phyloP scores from a whole-genome alignment of 1,284 basidiomycete species.

The Marasmius tenuissimus region DNA sequence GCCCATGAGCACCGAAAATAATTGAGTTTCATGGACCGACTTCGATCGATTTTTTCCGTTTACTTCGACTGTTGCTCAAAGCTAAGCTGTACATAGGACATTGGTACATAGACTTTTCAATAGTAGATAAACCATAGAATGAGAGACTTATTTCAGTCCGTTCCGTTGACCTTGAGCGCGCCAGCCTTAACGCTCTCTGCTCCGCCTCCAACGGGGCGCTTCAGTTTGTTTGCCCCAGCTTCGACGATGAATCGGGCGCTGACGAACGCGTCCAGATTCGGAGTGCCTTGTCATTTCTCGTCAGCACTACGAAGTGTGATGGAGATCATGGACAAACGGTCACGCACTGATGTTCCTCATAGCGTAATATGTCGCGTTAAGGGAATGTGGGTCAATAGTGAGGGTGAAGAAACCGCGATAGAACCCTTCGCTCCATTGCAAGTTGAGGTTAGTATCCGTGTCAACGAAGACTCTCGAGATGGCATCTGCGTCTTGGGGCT shows the following conservation, averaged over 20 bases:
- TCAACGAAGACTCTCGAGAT: conserved; percentile 41
- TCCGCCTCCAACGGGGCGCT: conserved; percentile 57
- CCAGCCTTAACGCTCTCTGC: conserved; percentile 39
- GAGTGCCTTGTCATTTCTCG: conserved; percentile 26
- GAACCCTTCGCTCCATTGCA: conserved; percentile 68
- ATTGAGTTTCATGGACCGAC: too few species aligned
- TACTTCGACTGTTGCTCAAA: too few species aligned
- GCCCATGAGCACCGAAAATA: too few species aligned
- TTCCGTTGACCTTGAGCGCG: conserved; percentile 24
- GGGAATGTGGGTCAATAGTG: conserved; percentile 40
- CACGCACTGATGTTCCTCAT: conserved; percentile 53
- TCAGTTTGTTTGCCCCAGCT: conserved; percentile 47
- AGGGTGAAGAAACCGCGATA: conserved; percentile 66
- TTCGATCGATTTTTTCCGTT: too few species aligned
- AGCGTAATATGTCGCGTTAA: conserved; percentile 60
- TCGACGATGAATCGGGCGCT: conserved; percentile 47
- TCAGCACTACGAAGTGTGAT: not conserved
- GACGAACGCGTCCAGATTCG: conserved; percentile 51
- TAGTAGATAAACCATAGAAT: not conserved
- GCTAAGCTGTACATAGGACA: not conserved
- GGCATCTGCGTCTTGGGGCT: conserved; percentile 31
- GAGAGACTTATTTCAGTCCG: not conserved
- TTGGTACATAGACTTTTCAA: not conserved
- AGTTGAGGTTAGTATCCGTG: conserved; percentile 43
- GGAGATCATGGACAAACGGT: not conserved